phyloP scores from a whole-genome alignment of 345 rosid species.

The Gossypium arboreum region DNA sequence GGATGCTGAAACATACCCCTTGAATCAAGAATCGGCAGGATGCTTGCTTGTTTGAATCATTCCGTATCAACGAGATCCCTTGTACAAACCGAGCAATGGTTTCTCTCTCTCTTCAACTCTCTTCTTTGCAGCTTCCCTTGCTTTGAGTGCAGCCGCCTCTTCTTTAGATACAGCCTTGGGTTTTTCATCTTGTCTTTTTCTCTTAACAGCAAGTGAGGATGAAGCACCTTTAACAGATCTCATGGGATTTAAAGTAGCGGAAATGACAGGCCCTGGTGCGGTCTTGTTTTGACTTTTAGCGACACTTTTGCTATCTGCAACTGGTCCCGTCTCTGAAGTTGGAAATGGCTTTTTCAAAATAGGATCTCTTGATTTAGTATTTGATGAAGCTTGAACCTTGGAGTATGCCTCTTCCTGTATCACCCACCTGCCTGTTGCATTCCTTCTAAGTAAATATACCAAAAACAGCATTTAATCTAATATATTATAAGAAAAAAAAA shows the following conservation, averaged over 20 bases:
- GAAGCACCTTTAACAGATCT: constrained; percentile 67
- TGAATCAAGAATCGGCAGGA: background rate
- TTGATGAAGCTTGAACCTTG: constrained; percentile 35
- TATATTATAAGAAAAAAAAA: background rate
- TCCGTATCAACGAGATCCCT: constrained; percentile 44
- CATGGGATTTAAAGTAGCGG: constrained; percentile 56
- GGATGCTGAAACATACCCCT: constrained; percentile 20
- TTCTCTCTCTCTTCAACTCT: constrained; percentile 91
- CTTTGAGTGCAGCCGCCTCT: constrained; percentile 81
- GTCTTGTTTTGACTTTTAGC: constrained; percentile 32
- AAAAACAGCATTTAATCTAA: constrained; percentile 10
- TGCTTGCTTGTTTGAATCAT: constrained; percentile 11
- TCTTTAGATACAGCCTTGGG: constrained; percentile 64
- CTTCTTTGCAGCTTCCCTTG: constrained; percentile 92
- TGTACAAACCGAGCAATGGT: constrained; percentile 80
- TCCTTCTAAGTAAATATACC: constrained; percentile 19
- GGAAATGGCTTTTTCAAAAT: constrained; percentile 32
- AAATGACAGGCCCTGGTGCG: constrained; percentile 58
- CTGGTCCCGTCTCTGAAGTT: constrained; percentile 29
- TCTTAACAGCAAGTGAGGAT: constrained; percentile 59
- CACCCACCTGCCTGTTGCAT: constrained; percentile 83
- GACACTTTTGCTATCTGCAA: constrained; percentile 28
- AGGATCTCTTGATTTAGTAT: constrained; percentile 36
- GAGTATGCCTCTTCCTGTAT: constrained; percentile 78
- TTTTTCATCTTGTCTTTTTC: constrained; percentile 61